Conservation (phyloP, 2,329 filamentous ascomycete species). For the Clonostachys rhizophaga region DNA sequence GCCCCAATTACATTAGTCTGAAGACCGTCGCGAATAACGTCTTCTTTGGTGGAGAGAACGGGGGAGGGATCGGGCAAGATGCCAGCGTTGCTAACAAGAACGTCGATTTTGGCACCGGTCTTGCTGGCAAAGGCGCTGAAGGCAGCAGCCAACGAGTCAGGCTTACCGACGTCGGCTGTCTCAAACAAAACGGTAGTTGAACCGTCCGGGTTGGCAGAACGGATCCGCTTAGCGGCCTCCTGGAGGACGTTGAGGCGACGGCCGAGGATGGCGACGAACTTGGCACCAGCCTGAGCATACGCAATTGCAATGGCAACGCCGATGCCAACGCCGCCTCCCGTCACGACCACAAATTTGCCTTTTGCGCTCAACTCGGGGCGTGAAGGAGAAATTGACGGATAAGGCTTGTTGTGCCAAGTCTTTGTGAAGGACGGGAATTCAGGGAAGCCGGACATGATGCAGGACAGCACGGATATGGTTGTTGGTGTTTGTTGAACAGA, state of each 20-base stretch:
- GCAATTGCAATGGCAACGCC: conserved; percentile 58
- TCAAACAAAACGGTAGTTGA: conserved; percentile 25
- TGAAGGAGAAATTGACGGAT: conserved; percentile 18
- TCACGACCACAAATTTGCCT: conserved; percentile 52
- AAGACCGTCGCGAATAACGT: conserved; percentile 2
- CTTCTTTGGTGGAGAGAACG: neutral
- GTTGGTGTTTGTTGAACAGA: too few relatives aligned
- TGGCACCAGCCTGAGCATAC: conserved; percentile 35
- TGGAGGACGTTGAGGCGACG: conserved; percentile 21
- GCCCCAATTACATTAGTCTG: conserved; percentile 13
- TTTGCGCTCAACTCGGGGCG: conserved; percentile 20
- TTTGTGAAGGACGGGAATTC: conserved; percentile 9
- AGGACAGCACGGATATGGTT: too few relatives aligned
- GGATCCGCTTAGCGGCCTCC: conserved; percentile 23
- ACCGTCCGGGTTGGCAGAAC: conserved; percentile 28
- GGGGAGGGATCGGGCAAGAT: neutral
- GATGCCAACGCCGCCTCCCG: conserved; percentile 58
- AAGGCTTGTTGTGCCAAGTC: conserved; percentile 11
- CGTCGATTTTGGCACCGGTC: conserved; percentile 14
- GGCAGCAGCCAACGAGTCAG: conserved; percentile 11
- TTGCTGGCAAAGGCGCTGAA: conserved; percentile 2
- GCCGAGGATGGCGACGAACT: conserved; percentile 28
- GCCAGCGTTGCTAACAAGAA: conserved; percentile 20
- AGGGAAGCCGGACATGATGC: neutral
- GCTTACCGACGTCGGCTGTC: conserved; percentile 15